Base-by-base conservation (phyloP, 169 alveolate species). In the Plasmodium malariae region DNA sequence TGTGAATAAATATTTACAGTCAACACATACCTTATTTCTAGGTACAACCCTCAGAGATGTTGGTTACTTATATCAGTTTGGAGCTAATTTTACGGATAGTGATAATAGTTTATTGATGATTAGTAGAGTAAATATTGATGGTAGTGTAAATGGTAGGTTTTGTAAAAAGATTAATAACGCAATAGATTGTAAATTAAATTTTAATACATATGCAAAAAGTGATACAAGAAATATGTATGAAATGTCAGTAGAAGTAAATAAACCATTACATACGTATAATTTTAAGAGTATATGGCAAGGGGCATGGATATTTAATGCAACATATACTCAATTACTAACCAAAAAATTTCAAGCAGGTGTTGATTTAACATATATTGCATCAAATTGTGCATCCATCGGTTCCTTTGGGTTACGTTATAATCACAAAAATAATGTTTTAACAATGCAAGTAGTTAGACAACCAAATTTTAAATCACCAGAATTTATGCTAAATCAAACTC, bases 221-320 rank as follows among this genome's bases (percentile, higher is more conserved):
- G 98, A 94, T 62, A 88, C 93, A 24, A 95, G 95, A 74, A 96
- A 96, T 85, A 94, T 95, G 92, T 93, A 95, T 88, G 98, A 96
- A 83, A 76, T 93, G 70, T 95, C 97, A 4, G 87, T 95, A 37
- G 98, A 96, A 80, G 95, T 95, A 78, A 78, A 92, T 45, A 96
- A 96, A 30, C 83, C 85, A 30, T 92, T 90, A 70, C 89, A 96
- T 93, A 93, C 98, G 5, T 93, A 96, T 32, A 93, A 95, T 32
- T 24, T 95, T 19, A 96, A 96, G 92, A 92, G 93, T 32, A 96
- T 97, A 17, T 96, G 97, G 97, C 98, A 96, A 74, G 96, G 98
- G 28, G 95, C 97, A 12, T 96, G 96, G 96, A 94, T 96, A 34
- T 72, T 96, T 71, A 95, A 96, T 88, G 97, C 96, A 11, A 88